A percentile compares a stretch with the other conserved stretches of the same genome.
phyloP scores from a whole-genome alignment of 73 alveolate genomes.

The Paramecium sonneborni region DNA sequence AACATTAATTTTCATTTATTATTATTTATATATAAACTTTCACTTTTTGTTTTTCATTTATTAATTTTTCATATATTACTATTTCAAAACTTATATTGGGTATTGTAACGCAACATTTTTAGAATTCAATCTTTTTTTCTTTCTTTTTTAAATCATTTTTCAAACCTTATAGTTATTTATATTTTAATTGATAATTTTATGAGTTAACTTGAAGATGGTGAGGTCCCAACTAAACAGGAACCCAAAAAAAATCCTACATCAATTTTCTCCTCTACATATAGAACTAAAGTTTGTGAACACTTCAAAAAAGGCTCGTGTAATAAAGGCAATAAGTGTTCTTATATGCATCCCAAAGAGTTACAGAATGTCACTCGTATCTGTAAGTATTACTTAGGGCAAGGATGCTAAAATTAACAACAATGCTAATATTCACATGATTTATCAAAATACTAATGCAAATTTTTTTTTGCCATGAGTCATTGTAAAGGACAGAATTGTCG shows the following conservation, averaged over 20 bases:
- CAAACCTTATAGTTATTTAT: neutral
- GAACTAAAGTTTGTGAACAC: conserved; percentile 53
- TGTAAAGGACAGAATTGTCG: conserved; percentile 20
- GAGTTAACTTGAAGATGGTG: neutral
- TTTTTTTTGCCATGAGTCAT: neutral
- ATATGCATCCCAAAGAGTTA: conserved; percentile 42
- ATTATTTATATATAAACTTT: no score
- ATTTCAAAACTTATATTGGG: no score
- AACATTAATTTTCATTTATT: no score
- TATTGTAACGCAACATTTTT: no score
- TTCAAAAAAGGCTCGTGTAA: conserved; percentile 45
- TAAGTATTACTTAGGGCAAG: conserved; percentile 25
- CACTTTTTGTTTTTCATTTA: no score
- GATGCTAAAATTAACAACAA: neutral
- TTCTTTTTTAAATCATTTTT: neutral
- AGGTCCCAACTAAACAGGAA: neutral
- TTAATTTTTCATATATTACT: no score
- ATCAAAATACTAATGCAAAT: conserved; percentile 43
- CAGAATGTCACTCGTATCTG: conserved; percentile 29
- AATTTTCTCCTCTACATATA: neutral
- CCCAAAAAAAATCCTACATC: neutral
- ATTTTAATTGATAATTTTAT: neutral
- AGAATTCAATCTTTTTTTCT: no score
- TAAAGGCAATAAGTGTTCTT: conserved; percentile 40
- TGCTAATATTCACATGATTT: conserved; percentile 41